Evolutionary conservation across 208 protist species (phyloP), one percentile per base, ranked within the genome.

Genomic region (Trypanosoma brucei): DNA sequence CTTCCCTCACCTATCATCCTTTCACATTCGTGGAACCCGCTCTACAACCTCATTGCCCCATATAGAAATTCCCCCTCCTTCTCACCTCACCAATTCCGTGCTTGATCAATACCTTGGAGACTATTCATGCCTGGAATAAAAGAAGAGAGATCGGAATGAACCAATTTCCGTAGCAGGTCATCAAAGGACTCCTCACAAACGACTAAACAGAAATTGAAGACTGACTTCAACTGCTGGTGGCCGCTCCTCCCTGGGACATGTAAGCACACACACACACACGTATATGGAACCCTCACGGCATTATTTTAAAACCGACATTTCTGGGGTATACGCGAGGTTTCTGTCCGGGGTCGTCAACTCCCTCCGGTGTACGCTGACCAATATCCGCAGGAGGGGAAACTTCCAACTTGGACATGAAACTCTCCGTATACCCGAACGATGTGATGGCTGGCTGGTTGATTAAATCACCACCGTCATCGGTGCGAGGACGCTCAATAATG

Each of bases 331-430:
- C 59, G 45, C 86, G 77, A 33, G 89, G 89, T 61, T 84, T 83
- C 79, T 95, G 89, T 13, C 89, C 89, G 22, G 89, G 89, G 72
- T 93, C 89, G 56, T 95, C 89, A 1, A 95, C 86, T 1, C 89
- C 89, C 72, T 95, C 84, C 30, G 89, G 70, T 0, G 84, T 89
- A 37, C 71, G 69, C 70, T 95, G 86, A 1, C 86, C 89, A 46
- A 93, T 92, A 61, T 95, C 86, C 13, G 84, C 86, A 31, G 86
- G 85, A 0, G 85, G 84, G 14, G 65, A 44, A 38, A 92, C 86
- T 79, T 95, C 86, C 40, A 95, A 67, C 70, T 93, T 93, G 30
- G 89, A 72, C 51, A 76, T 86, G 64, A 93, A 95, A 75, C 79
- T 88, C 70, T 95, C 86, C 22, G 70, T 87, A 68, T 93, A 95